These are phyloP conservation scores for Phytophthora constricta DNA, from an alignment of 352 stramenopile species.

Conservation along the genomic window DNA sequence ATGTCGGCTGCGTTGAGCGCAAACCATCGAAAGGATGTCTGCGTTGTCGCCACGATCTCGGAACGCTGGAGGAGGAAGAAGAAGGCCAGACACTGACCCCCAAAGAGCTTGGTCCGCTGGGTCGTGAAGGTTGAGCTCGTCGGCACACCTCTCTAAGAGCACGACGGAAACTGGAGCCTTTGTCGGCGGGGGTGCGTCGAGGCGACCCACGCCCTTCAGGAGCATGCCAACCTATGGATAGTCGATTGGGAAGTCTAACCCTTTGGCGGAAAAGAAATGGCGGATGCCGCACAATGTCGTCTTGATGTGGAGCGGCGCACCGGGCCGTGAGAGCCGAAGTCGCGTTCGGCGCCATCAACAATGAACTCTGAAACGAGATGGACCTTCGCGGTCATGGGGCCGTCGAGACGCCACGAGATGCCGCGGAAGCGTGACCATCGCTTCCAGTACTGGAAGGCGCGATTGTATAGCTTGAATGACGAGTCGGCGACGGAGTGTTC, in stretches of 20 bases:
- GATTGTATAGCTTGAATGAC: neutral
- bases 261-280: neutral
- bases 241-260: neutral
- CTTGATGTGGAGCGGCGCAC: constrained; percentile 4
- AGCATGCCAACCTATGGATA: constrained; percentile 15
- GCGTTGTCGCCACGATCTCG: neutral
- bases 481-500: constrained; percentile 10
- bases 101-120: constrained; percentile 2
- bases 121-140: neutral
- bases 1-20: neutral
- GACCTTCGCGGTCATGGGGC: neutral
- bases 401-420: neutral
- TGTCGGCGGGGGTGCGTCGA: neutral
- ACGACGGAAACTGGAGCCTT: neutral
- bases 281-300: neutral
- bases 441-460: neutral
- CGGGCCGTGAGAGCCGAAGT: neutral
- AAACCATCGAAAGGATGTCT: neutral
- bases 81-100: constrained; percentile 12
- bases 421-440: neutral
- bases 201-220: neutral
- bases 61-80: constrained; percentile 3
- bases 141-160: neutral
- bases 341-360: neutral
- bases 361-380: constrained; percentile 9